These are phyloP conservation scores for Dunaliella primolecta DNA, from an alignment of 139 green algal species.

Conservation along the genomic window DNA sequence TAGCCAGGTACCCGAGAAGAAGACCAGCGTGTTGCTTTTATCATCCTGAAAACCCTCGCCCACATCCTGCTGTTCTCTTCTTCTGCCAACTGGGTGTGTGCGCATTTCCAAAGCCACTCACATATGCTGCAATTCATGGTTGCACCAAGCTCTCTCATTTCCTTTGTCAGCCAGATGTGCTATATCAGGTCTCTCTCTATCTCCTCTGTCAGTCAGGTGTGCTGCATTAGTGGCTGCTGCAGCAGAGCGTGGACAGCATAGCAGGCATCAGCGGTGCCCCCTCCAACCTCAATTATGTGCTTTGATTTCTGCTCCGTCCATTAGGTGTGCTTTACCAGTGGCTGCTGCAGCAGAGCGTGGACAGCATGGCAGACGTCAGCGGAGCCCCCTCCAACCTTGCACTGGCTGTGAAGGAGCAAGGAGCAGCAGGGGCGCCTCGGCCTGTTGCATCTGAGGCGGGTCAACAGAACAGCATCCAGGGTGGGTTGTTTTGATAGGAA, in stretches of 20 bases:
- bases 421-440: not conserved
- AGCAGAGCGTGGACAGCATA: slow-evolving; percentile 39
- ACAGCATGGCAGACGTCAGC: slow-evolving; percentile 9
- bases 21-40: no score
- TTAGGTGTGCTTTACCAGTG: slow-evolving; percentile 65
- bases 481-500: not conserved
- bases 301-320: no score
- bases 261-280: slow-evolving; percentile 9
- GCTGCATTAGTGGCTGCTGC: slow-evolving; percentile 72
- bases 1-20: no score
- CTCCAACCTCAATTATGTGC: no score
- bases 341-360: slow-evolving; percentile 58
- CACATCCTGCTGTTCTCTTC: no score
- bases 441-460: no score
- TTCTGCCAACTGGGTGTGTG: no score
- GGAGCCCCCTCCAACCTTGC: not conserved
- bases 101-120: no score
- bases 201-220: no score
- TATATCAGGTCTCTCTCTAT: no score
- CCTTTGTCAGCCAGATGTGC: no score
- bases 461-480: not conserved
- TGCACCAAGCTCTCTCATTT: not conserved
- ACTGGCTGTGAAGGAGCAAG: not conserved
- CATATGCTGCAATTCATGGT: not conserved
- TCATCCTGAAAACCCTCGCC: no score